Conservation (phyloP, 257 asterid species). For the Voacanga thouarsii region DNA sequence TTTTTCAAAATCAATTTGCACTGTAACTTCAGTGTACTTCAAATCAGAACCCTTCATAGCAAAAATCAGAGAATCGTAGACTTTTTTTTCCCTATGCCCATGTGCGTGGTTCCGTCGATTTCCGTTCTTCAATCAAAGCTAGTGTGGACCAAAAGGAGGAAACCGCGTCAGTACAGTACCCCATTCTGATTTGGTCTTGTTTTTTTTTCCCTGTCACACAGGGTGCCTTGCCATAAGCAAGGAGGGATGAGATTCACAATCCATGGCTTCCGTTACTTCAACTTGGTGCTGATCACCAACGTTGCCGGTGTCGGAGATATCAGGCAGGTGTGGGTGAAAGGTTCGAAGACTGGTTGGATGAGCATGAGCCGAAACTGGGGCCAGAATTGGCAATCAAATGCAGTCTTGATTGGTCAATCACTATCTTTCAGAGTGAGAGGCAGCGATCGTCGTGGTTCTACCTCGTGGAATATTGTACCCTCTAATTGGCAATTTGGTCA, state of each 20-base stretch:
- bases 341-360: conserved; percentile 30
- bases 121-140: neutral
- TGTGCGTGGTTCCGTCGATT: neutral
- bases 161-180: conserved; percentile 9
- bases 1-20: neutral
- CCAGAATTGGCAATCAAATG: conserved; percentile 33
- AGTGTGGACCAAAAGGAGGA: neutral
- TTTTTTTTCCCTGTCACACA: neutral
- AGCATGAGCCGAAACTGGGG: conserved; percentile 33
- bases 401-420: conserved; percentile 23
- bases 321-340: conserved; percentile 27
- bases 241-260: conserved; percentile 37
- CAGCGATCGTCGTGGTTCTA: conserved; percentile 31
- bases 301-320: conserved; percentile 36
- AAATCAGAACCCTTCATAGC: neutral
- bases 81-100: conserved; percentile 13
- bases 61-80: conserved; percentile 18
- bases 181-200: neutral
- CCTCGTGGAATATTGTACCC: conserved; percentile 34
- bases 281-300: conserved; percentile 26
- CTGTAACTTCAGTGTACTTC: neutral
- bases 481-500: conserved; percentile 37
- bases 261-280: conserved; percentile 32
- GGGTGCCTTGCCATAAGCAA: conserved; percentile 29
- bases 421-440: conserved; percentile 30